Conservation (phyloP, 352 stramenopile species). For the Globisporangium camurandrum region DNA sequence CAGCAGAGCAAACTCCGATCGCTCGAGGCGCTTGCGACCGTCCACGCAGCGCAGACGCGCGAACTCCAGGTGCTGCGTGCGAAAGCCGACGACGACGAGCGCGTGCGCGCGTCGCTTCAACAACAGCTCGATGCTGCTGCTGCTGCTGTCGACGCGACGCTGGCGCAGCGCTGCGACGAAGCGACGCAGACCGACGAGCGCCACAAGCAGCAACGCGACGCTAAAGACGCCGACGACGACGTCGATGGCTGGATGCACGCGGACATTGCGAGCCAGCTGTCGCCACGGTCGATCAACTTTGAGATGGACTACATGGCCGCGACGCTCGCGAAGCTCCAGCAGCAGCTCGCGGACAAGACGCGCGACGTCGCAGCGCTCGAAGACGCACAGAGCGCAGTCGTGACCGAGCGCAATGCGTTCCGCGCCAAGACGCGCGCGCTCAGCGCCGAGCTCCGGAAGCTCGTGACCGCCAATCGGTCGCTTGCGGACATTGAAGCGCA, state of each 20-base stretch:
- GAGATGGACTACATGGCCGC: constrained; percentile 14
- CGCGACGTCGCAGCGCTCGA: constrained; percentile 20
- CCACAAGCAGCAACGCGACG: constrained; percentile 4
- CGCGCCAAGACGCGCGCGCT: constrained; percentile 39
- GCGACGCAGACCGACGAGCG: constrained; percentile 45
- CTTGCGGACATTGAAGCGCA: constrained; percentile 46
- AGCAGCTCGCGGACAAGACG: constrained; percentile 26
- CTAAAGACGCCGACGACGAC: constrained; percentile 5
- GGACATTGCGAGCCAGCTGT: constrained; percentile 23
- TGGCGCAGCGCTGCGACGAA: constrained; percentile 17
- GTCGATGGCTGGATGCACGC: constrained; percentile 2
- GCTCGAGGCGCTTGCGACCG: constrained; percentile 47
- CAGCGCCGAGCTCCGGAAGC: constrained; percentile 46
- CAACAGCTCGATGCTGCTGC: constrained; percentile 30
- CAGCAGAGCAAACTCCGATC: constrained; percentile 58
- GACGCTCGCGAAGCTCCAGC: constrained; percentile 33
- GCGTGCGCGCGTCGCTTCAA: constrained; percentile 23
- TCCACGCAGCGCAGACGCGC: constrained; percentile 33
- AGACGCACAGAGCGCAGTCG: constrained; percentile 24
- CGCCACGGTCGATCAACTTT: constrained; percentile 18
- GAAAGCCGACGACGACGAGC: constrained; percentile 49
- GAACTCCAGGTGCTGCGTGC: constrained; percentile 37
- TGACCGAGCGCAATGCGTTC: constrained; percentile 60
- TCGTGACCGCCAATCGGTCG: constrained; percentile 39
- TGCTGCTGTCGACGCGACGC: not conserved